phyloP scores from a whole-genome alignment of 306 rosid species.

The Prunus campanulata region DNA sequence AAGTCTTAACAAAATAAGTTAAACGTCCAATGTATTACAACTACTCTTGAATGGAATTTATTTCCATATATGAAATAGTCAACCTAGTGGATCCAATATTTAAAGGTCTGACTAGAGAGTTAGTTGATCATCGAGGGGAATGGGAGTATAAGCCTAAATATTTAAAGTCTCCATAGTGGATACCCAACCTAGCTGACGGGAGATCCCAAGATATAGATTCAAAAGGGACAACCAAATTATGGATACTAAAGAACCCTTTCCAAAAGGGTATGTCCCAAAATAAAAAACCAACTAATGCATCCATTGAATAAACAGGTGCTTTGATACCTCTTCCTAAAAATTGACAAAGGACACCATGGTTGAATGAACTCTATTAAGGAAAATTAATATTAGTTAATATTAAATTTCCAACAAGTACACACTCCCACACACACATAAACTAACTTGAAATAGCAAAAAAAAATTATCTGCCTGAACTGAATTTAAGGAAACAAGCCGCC shows the following conservation, averaged over 20 bases:
- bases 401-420: neutral
- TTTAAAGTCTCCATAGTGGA: too few species aligned
- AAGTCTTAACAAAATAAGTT: too few species aligned
- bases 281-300: too few species aligned
- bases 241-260: too few species aligned
- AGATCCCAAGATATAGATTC: too few species aligned
- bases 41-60: neutral
- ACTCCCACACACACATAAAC: neutral
- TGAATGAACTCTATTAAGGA: too few species aligned
- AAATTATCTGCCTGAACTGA: neutral
- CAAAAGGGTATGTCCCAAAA: too few species aligned
- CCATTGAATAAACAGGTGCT: too few species aligned
- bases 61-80: neutral
- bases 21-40: neutral
- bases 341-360: too few species aligned
- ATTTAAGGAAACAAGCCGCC: constrained; percentile 15
- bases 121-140: neutral
- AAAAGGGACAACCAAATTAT: constrained; percentile 21
- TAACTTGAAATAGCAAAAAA: constrained; percentile 12
- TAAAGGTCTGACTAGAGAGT: neutral
- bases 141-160: neutral
- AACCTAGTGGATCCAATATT: neutral
- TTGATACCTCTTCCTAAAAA: too few species aligned
- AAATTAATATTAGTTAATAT: too few species aligned
- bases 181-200: too few species aligned